These are phyloP conservation scores for Scleromitrula shiraiana DNA, from an alignment of 2,329 filamentous ascomycete genomes.

Conservation along the genomic window DNA sequence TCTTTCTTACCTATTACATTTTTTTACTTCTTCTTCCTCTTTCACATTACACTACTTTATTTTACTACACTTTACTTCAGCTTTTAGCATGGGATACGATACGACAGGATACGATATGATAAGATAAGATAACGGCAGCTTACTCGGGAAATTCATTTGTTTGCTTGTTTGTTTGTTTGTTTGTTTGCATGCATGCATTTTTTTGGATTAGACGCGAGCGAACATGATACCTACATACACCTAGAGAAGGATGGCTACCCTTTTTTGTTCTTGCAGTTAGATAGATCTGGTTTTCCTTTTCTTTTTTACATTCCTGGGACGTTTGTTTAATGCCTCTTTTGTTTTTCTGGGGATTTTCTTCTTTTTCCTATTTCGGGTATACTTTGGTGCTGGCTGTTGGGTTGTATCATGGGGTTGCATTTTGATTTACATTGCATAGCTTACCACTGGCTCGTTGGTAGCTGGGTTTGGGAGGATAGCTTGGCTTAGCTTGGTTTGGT, in stretches of 20 bases:
- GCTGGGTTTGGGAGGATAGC: not conserved
- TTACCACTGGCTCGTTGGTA: not conserved
- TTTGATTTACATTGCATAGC: too few relatives aligned
- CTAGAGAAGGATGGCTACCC: conserved; percentile 10
- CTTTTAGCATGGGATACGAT: not conserved
- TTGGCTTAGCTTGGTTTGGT: not conserved
- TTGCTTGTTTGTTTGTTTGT: too few relatives aligned
- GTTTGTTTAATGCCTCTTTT: not conserved
- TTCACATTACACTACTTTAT: not conserved
- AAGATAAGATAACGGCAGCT: conserved; percentile 4
- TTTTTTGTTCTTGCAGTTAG: conserved; percentile 5
- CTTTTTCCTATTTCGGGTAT: too few relatives aligned
- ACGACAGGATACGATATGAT: not conserved
- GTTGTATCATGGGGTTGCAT: too few relatives aligned
- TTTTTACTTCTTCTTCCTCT: not conserved
- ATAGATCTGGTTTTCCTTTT: too few relatives aligned
- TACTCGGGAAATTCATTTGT: not conserved
- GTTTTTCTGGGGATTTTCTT: not conserved
- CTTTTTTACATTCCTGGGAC: not conserved
- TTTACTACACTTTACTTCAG: not conserved
- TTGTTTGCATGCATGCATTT: too few relatives aligned
- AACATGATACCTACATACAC: too few relatives aligned
- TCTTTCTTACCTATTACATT: not conserved
- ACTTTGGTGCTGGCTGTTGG: too few relatives aligned
- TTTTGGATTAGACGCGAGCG: too few relatives aligned